phyloP scores from a whole-genome alignment of 805 yeast genomes.

The Priceomyces carsonii region DNA sequence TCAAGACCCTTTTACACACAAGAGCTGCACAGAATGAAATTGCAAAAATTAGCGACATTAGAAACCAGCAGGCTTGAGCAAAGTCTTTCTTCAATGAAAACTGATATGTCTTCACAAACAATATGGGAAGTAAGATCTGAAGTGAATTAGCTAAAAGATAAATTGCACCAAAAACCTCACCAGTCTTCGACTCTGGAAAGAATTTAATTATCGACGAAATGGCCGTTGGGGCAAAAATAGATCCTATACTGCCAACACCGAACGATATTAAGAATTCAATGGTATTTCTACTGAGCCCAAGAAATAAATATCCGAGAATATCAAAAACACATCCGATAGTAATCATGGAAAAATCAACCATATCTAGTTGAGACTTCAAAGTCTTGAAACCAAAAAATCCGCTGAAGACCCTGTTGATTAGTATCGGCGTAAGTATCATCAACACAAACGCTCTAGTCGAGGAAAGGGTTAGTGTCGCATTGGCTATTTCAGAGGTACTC shows the following conservation, averaged over 20 bases:
- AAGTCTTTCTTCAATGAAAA: slow-evolving; percentile 3
- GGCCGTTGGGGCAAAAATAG: slow-evolving; percentile 52
- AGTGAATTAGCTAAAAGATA: slow-evolving; percentile 53
- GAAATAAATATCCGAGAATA: slow-evolving; percentile 31
- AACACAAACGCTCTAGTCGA: slow-evolving; percentile 47
- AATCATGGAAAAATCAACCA: slow-evolving; percentile 43
- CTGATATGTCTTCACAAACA: slow-evolving; percentile 46
- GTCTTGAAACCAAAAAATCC: slow-evolving; percentile 24
- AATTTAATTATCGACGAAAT: slow-evolving; percentile 59
- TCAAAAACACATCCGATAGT: slow-evolving; percentile 36
- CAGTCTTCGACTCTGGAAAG: slow-evolving; percentile 45
- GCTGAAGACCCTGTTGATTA: slow-evolving; percentile 33
- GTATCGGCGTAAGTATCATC: slow-evolving; percentile 49
- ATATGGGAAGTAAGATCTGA: slow-evolving; percentile 48
- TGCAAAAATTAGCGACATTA: not conserved
- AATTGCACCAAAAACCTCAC: slow-evolving; percentile 25
- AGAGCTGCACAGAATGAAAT: slow-evolving; percentile 1
- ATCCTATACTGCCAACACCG: slow-evolving; percentile 43
- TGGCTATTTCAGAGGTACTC: slow-evolving; percentile 53
- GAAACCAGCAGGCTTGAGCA: not conserved
- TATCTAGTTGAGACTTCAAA: slow-evolving; percentile 45
- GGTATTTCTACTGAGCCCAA: slow-evolving; percentile 28
- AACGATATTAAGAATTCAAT: slow-evolving; percentile 28
- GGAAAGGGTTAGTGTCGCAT: slow-evolving; percentile 44
- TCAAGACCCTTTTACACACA: slow-evolving; percentile 8